Conservation (phyloP, 495 filamentous ascomycete species). For the Penicillium paxilli region DNA sequence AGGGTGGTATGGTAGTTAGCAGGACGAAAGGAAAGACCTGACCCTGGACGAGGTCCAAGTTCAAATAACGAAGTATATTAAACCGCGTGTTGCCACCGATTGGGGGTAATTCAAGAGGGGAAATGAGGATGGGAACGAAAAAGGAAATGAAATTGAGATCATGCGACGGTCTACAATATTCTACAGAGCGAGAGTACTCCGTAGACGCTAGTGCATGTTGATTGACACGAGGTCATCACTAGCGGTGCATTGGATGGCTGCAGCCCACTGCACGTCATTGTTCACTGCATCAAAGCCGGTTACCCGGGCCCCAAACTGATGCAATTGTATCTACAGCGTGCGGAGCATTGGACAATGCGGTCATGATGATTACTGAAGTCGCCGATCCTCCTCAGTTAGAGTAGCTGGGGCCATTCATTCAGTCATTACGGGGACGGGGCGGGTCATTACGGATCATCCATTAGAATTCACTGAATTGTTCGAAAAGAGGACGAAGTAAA, state of each 20-base stretch:
- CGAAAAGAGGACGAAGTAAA: neutral
- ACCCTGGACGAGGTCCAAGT: constrained; percentile 1
- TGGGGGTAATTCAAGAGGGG: constrained; percentile 1
- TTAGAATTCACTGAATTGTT: constrained; percentile 22
- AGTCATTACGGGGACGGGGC: neutral
- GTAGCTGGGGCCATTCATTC: constrained; percentile 1
- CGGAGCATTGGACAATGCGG: constrained; percentile 1
- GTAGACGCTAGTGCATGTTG: neutral
- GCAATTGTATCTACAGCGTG: neutral
- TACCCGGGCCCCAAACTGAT: neutral
- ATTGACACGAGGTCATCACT: neutral
- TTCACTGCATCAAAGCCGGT: constrained; percentile 4
- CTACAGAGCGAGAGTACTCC: too few species aligned
- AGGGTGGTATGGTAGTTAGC: neutral
- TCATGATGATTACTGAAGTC: constrained; percentile 10
- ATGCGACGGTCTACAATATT: neutral
- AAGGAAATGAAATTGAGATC: neutral
- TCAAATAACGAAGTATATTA: neutral
- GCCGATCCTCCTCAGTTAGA: neutral
- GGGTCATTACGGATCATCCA: constrained; percentile 7
- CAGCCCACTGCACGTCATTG: constrained; percentile 8
- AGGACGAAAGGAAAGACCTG: neutral
- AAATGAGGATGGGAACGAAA: neutral
- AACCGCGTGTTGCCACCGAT: neutral
- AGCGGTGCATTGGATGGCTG: neutral